A percentile compares a stretch with the other conserved stretches of the same genome.
Conservation (phyloP, 768 basidiomycete genomes). For the Tulasnella sp. region DNA sequence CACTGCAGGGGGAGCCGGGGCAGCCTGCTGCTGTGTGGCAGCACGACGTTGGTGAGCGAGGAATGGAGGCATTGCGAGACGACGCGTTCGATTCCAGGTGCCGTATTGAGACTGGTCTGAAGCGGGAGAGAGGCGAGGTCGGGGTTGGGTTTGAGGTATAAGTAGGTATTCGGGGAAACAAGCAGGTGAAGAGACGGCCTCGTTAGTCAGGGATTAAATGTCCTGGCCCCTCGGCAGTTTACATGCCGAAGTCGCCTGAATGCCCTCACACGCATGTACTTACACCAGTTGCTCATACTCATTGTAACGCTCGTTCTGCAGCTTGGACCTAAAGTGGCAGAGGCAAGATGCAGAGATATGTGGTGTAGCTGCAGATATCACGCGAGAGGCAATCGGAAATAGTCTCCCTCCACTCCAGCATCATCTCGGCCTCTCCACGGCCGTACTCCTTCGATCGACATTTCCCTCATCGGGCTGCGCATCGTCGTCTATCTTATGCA, state of each 20-base stretch:
- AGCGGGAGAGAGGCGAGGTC: not conserved
- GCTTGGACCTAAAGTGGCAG: not conserved
- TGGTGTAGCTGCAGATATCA: not conserved
- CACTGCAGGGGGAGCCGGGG: conserved; percentile 12
- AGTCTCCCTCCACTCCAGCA: not conserved
- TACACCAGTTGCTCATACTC: conserved; percentile 4
- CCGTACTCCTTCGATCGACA: not conserved
- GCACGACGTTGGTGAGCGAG: conserved; percentile 31
- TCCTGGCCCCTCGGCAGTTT: not conserved
- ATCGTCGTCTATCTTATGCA: not conserved
- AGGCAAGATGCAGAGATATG: not conserved
- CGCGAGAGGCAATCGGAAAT: not conserved
- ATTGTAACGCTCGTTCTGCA: not conserved
- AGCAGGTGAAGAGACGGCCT: not conserved
- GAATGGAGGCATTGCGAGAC: conserved; percentile 40
- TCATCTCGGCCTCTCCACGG: too few species aligned
- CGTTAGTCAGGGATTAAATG: not conserved
- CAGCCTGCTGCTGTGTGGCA: conserved; percentile 30
- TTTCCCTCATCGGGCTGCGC: not conserved
- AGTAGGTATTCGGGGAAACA: not conserved
- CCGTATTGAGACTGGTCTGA: conserved; percentile 41
- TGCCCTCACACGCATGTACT: not conserved
- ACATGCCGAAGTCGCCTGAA: not conserved
- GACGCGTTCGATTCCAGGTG: conserved; percentile 46
- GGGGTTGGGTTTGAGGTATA: not conserved